Evolutionary conservation across 306 rosid genomes (phyloP).

Genomic region (Senna siamea): DNA sequence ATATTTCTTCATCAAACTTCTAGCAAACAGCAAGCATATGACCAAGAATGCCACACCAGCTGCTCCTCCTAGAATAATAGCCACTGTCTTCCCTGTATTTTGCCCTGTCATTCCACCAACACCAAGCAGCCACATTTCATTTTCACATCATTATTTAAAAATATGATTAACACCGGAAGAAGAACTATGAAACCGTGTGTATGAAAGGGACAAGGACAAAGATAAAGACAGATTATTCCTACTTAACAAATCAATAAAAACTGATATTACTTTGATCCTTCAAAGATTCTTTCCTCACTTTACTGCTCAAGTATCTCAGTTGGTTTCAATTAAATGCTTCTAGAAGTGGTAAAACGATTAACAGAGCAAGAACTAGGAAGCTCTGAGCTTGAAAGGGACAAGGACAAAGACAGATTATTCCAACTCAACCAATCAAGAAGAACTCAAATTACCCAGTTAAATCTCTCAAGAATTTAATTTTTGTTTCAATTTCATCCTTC

Average conservation of each 20-base stretch:
- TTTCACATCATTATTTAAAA: conserved; percentile 8
- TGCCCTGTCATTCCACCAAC: conserved; percentile 58
- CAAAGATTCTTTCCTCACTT: neutral
- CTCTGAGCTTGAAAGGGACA: too few species aligned
- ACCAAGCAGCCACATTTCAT: conserved; percentile 35
- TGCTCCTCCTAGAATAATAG: conserved; percentile 84
- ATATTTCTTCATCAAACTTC: conserved; percentile 77
- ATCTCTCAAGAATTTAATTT: too few species aligned
- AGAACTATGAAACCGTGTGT: neutral
- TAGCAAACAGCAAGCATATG: conserved; percentile 79
- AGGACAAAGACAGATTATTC: too few species aligned
- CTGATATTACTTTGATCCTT: conserved; percentile 15
- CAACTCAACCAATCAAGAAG: too few species aligned
- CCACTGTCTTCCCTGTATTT: conserved; percentile 83
- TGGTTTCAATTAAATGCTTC: too few species aligned
- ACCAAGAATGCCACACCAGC: conserved; percentile 84
- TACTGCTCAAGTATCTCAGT: neutral
- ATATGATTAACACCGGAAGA: conserved; percentile 17
- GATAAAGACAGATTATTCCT: conserved; percentile 21
- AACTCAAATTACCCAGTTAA: too few species aligned
- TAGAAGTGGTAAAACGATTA: too few species aligned
- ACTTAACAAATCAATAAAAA: conserved; percentile 8
- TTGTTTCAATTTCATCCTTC: neutral
- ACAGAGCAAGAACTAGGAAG: too few species aligned
- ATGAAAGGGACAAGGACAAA: neutral